Conservation (phyloP, 768 basidiomycete species). For the Lentinula boryana region DNA sequence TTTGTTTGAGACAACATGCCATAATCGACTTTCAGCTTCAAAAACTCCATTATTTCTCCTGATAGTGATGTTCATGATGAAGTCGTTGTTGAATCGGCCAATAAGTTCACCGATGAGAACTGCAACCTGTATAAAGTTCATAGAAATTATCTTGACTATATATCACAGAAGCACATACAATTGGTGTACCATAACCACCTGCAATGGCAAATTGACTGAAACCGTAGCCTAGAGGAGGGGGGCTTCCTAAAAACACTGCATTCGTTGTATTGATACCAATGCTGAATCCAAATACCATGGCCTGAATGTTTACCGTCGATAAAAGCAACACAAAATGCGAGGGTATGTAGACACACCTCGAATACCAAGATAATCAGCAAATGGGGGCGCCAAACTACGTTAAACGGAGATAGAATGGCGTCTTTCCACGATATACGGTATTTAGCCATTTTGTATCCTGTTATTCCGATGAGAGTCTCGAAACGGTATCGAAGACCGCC, state of each 20-base stretch:
- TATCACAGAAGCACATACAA: conserved; percentile 27
- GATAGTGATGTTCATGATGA: conserved; percentile 39
- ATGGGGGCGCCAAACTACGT: conserved; percentile 61
- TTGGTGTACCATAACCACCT: conserved; percentile 49
- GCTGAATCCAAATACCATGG: conserved; percentile 29
- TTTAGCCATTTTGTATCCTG: conserved; percentile 51
- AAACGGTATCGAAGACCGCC: conserved; percentile 40
- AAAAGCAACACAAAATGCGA: not conserved
- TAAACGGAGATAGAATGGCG: conserved; percentile 37
- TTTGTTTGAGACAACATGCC: conserved; percentile 26
- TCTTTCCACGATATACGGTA: conserved; percentile 47
- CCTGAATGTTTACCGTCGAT: conserved; percentile 20
- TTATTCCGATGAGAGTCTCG: conserved; percentile 59
- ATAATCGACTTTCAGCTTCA: conserved; percentile 55
- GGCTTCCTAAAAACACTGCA: conserved; percentile 33
- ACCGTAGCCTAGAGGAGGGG: conserved; percentile 49
- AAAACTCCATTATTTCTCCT: conserved; percentile 50
- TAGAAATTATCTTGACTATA: not conserved
- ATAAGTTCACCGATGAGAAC: conserved; percentile 46
- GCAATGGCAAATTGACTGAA: conserved; percentile 45
- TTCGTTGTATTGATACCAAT: conserved; percentile 61
- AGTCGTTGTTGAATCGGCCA: conserved; percentile 50
- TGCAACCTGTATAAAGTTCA: conserved; percentile 29
- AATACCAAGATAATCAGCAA: conserved; percentile 44
- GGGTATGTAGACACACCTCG: conserved; percentile 29